Percentiles rank a stretch among this genome's conserved stretches.
Conservation (phyloP, 2,329 filamentous ascomycete species). For the Botrytis cinerea region DNA sequence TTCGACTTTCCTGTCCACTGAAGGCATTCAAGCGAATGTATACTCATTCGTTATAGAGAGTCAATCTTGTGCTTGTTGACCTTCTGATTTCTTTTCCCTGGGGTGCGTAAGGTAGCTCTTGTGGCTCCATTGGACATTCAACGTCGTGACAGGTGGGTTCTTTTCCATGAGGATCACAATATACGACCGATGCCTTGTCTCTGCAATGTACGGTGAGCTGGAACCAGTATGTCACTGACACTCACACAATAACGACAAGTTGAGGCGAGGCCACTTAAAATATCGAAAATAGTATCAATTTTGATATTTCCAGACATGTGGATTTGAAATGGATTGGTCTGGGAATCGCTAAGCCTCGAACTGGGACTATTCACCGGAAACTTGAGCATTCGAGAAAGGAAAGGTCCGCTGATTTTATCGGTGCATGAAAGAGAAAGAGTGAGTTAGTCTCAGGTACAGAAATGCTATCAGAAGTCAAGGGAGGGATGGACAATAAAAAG, state of each 20-base stretch:
- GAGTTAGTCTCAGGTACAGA: neutral
- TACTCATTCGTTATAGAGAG: neutral
- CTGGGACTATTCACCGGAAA: too few relatives aligned
- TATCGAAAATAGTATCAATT: neutral
- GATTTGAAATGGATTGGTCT: neutral
- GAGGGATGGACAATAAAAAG: neutral
- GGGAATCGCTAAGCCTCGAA: neutral
- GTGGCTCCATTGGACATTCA: too few relatives aligned
- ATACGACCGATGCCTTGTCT: neutral
- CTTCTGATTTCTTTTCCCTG: too few relatives aligned
- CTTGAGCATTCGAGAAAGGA: neutral
- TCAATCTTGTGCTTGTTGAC: neutral
- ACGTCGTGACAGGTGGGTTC: neutral
- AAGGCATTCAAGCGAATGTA: neutral
- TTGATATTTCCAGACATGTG: neutral
- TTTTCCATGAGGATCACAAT: neutral
- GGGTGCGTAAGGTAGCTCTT: neutral
- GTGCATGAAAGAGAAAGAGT: neutral
- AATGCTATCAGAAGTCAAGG: neutral
- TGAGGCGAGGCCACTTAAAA: neutral
- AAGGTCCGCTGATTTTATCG: neutral
- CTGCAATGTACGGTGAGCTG: neutral
- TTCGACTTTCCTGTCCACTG: neutral
- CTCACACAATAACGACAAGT: neutral
- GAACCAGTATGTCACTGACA: neutral